Base-by-base conservation (phyloP, 768 basidiomycete genomes). In the Trametes meyenii region DNA sequence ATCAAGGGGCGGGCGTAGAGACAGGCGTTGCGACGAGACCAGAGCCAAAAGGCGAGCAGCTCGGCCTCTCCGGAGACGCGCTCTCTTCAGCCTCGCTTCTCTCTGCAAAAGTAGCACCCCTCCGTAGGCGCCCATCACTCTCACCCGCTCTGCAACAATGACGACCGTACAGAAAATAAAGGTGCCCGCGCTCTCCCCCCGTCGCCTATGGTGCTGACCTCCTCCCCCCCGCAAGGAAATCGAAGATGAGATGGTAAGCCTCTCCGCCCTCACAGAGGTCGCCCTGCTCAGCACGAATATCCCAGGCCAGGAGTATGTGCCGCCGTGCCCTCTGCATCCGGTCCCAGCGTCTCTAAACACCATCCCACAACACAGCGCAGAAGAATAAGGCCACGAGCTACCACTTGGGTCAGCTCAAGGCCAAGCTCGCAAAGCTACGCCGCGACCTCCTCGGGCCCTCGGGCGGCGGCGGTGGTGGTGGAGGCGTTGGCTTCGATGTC, bases 321-420 rank as follows among this genome's bases (percentile, higher is more conserved):
- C 43, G 29, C 43, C 4, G 51, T 40, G 33, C 63, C n/a, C 45
- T 52, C 52, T 66, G 49, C 50, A 42, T 64, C 21, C 61, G 60
- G 26, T 33, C 26, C 50, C 48, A 43, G 58, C 42, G 54, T 66
- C 35, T 67, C 60, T 64, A 43, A 62, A 52, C 65, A 48, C 17
- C 24, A 46, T 46, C 50, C 58, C 60, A 48, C 53, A 54, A 49
- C 67, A n/a, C 74, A 94, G 92, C 92, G 71, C 92, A 94, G 82
- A 94, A 94, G 76, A 94, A 94, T 77, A 94, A 94, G 85, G 92
- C 92, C 78, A 94, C 92, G 67, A 94, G 92, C 78, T 96, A 96
- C 75, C 95, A 96, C 79, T 78, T 97, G 61, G 96, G 96, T 55
- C 93, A 96, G 78, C 87, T 98, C 73, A 98, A 98, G 75, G 96